Evolutionary conservation across 345 rosid species (phyloP).

Genomic region (Eucalyptus leucophloia): DNA sequence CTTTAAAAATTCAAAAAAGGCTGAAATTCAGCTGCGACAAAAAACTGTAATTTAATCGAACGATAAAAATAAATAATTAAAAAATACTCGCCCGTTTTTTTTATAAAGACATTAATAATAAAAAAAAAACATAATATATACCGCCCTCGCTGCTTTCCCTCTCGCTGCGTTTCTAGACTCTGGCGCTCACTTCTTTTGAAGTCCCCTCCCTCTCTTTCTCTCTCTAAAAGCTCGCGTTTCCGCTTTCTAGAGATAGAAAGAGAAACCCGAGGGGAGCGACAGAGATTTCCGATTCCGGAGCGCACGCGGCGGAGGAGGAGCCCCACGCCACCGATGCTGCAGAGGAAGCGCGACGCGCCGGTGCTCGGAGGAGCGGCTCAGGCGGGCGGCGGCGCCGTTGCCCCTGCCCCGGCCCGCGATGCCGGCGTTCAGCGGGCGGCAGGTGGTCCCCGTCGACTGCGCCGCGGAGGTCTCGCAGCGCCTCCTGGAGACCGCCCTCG

Average conservation of each 20-base stretch:
- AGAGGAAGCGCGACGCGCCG: background rate
- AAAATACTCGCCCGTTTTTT: background rate
- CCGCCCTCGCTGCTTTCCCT: background rate
- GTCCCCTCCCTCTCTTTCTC: background rate
- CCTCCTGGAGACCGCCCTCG: conserved; percentile 61
- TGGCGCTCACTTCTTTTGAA: conserved; percentile 57
- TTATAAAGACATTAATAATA: background rate
- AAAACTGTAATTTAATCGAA: background rate
- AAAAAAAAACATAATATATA: background rate
- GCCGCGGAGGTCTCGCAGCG: conserved; percentile 81
- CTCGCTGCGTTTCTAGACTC: background rate
- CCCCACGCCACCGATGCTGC: background rate
- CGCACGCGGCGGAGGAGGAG: background rate
- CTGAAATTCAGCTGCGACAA: background rate
- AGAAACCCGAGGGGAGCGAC: background rate
- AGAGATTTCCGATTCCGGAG: background rate
- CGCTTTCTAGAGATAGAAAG: background rate
- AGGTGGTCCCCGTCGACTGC: conserved; percentile 88
- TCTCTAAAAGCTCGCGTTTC: background rate
- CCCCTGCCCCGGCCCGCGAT: conserved; percentile 6
- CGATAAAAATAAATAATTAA: background rate
- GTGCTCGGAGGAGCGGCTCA: background rate
- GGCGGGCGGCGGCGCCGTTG: background rate
- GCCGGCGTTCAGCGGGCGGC: conserved; percentile 81
- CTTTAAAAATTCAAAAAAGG: background rate